Evolutionary conservation across 1,284 basidiomycete genomes (phyloP).

Genomic region (Ganoderma sinense): DNA sequence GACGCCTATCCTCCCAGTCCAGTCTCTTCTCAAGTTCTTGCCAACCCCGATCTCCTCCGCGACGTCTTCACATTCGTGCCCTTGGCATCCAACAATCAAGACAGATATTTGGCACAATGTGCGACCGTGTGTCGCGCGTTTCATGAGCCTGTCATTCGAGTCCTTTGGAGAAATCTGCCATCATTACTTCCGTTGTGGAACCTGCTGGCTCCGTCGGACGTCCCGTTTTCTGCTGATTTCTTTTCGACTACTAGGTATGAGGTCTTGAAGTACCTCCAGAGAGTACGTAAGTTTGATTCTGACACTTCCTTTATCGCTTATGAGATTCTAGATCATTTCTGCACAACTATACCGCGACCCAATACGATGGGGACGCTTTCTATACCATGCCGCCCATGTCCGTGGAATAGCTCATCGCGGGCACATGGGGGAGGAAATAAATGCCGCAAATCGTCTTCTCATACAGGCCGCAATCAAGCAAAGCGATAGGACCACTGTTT

Average conservation of each 20-base stretch:
- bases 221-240: not conserved
- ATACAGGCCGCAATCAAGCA: not conserved
- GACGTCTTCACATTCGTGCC: not conserved
- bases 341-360: not conserved
- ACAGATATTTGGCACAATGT: not conserved
- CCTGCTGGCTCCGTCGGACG: not conserved
- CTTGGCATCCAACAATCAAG: not conserved
- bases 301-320: not conserved
- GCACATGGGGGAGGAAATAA: not conserved
- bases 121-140: constrained; percentile 7
- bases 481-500: not conserved
- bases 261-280: not conserved
- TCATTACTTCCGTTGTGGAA: constrained; percentile 7
- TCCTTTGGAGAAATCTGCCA: constrained; percentile 4
- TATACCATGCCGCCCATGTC: not conserved
- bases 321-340: not conserved
- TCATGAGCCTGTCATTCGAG: not conserved
- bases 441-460: not conserved
- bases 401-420: not conserved
- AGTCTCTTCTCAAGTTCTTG: not conserved
- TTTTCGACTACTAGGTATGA: not conserved
- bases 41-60: not conserved
- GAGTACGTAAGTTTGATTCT: not conserved
- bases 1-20: not conserved
- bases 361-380: not conserved